phyloP scores from a whole-genome alignment of 2,329 filamentous ascomycete genomes.

The Arthrobotrys conoides region DNA sequence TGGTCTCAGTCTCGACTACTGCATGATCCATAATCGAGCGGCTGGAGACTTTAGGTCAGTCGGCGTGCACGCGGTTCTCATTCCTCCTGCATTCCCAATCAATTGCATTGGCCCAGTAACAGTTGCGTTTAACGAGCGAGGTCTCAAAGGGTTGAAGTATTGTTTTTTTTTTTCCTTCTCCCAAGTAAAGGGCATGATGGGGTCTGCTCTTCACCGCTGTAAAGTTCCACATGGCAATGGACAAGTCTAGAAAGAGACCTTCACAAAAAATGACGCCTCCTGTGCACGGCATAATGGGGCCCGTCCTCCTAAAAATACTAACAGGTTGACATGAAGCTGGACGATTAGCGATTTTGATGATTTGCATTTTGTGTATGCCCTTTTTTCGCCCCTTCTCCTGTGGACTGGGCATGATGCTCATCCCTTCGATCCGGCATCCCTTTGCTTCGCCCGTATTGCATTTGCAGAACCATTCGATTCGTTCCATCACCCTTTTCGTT shows the following conservation, averaged over 20 bases:
- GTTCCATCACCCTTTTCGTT: constrained; percentile 27
- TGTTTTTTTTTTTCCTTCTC: constrained; percentile 1
- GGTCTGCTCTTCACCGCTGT: constrained; percentile 5
- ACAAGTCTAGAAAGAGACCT: background rate
- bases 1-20: constrained; percentile 19
- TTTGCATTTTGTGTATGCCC: constrained; percentile 1
- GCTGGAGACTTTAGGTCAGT: constrained; percentile 4
- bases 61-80: constrained; percentile 13
- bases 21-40: constrained; percentile 22
- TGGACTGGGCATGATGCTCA: background rate
- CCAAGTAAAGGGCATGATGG: constrained; percentile 32
- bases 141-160: constrained; percentile 3
- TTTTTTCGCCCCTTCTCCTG: background rate
- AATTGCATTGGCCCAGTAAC: constrained; percentile 1
- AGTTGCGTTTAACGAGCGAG: constrained; percentile 5
- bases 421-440: constrained; percentile 23
- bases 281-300: constrained; percentile 49
- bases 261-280: constrained; percentile 52
- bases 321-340: constrained; percentile 36
- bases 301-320: background rate
- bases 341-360: constrained; percentile 4
- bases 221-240: constrained; percentile 30
- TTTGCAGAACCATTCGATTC: constrained; percentile 34
- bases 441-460: constrained; percentile 27
- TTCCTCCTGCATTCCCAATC: constrained; percentile 44